Conservation (phyloP, 75 land plant species). For the Gnetum montanum region DNA sequence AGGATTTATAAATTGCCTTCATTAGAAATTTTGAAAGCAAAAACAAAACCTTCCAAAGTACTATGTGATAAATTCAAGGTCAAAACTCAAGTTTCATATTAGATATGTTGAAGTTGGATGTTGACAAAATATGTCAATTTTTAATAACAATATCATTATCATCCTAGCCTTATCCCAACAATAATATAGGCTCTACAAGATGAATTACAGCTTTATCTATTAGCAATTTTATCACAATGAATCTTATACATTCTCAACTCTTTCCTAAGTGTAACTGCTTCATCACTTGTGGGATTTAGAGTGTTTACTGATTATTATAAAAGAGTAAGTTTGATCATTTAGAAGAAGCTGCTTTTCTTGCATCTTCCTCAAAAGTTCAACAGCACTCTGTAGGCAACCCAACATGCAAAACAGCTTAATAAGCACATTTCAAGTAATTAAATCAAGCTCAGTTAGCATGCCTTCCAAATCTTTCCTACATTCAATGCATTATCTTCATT, state of each 20-base stretch:
- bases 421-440: conserved; percentile 26
- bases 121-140: too few relatives aligned
- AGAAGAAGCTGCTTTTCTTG: conserved; percentile 24
- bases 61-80: too few relatives aligned
- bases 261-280: conserved; percentile 36
- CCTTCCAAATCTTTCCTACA: conserved; percentile 21
- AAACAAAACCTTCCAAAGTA: too few relatives aligned
- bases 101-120: too few relatives aligned
- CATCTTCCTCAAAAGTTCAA: conserved; percentile 22
- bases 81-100: too few relatives aligned
- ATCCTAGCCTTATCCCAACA: too few relatives aligned
- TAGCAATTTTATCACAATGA: conserved; percentile 3
- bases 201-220: too few relatives aligned
- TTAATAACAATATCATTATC: too few relatives aligned
- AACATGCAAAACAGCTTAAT: conserved; percentile 39
- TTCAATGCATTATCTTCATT: conserved; percentile 18
- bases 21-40: too few relatives aligned
- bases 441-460: conserved; percentile 15
- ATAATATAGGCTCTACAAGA: too few relatives aligned
- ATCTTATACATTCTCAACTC: conserved; percentile 11
- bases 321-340: conserved; percentile 39
- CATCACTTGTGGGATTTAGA: conserved; percentile 21
- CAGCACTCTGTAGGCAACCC: conserved; percentile 36
- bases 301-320: conserved; percentile 30
- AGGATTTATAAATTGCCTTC: too few relatives aligned